A percentile compares a stretch with the other conserved stretches of the same genome.
Conservation (phyloP, 2,329 filamentous ascomycete genomes). For the Colletotrichum filicis region DNA sequence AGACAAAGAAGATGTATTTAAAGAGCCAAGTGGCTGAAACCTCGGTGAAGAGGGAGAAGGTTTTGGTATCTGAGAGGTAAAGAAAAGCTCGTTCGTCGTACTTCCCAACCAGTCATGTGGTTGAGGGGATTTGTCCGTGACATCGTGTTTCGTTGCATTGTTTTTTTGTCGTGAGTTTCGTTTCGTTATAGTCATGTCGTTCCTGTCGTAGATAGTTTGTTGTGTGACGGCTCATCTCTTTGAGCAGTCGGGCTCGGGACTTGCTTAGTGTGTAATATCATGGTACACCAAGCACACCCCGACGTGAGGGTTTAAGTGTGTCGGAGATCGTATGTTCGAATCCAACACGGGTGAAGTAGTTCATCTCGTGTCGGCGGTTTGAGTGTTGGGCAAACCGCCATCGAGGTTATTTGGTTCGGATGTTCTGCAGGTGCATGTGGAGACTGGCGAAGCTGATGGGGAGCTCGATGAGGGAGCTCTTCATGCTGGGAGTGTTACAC, state of each 20-base stretch:
- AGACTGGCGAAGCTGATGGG: slow-evolving; percentile 32
- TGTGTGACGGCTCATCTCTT: not conserved
- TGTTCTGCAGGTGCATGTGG: slow-evolving; percentile 30
- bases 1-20: slow-evolving; percentile 31
- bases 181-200: slow-evolving; percentile 22
- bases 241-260: slow-evolving; percentile 5
- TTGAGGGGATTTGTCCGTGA: slow-evolving; percentile 17
- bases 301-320: slow-evolving; percentile 12
- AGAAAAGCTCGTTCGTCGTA: slow-evolving; percentile 30
- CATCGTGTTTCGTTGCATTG: not conserved
- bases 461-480: slow-evolving; percentile 19
- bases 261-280: slow-evolving; percentile 10
- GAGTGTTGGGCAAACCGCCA: slow-evolving; percentile 20
- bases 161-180: slow-evolving; percentile 8
- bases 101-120: slow-evolving; percentile 11
- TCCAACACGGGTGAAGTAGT: slow-evolving; percentile 26
- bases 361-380: slow-evolving; percentile 33
- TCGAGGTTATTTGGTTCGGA: slow-evolving; percentile 32
- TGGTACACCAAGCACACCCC: slow-evolving; percentile 24
- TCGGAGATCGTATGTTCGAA: slow-evolving; percentile 12
- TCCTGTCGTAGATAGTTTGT: not conserved
- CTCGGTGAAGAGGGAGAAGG: slow-evolving; percentile 27
- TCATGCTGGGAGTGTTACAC: slow-evolving; percentile 15
- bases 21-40: slow-evolving; percentile 28
- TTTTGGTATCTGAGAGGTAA: slow-evolving; percentile 24